Evolutionary conservation across 23 red algal genomes (phyloP).

Genomic region (Gracilariopsis chorda): DNA sequence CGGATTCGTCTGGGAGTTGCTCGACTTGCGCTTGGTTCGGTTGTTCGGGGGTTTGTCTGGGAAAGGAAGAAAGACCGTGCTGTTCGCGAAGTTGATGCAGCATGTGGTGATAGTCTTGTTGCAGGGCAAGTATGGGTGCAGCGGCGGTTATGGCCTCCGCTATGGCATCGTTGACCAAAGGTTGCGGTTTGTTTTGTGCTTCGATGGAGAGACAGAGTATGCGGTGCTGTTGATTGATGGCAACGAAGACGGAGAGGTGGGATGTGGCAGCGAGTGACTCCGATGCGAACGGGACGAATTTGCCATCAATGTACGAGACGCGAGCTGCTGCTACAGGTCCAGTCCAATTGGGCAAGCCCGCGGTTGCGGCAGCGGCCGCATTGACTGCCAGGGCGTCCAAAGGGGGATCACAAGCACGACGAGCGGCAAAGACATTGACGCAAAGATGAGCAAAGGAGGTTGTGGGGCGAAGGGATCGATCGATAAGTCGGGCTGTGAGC

Average conservation of each 20-base stretch:
- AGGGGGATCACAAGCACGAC: background rate
- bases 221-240: background rate
- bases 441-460: conserved; percentile 51
- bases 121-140: background rate
- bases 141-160: conserved; percentile 12
- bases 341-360: conserved; percentile 6
- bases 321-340: conserved; percentile 47
- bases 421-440: conserved; percentile 51
- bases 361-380: conserved; percentile 62
- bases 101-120: conserved; percentile 16
- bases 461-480: conserved; percentile 78
- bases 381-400: conserved; percentile 76
- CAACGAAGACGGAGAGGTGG: conserved; percentile 27
- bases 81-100: background rate
- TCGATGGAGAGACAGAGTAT: conserved; percentile 26
- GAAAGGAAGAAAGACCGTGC: conserved; percentile 32
- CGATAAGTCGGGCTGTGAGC: conserved; percentile 75
- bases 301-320: conserved; percentile 37
- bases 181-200: background rate
- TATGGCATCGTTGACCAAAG: conserved; percentile 10
- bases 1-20: background rate
- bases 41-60: conserved; percentile 13
- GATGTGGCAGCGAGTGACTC: background rate
- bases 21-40: background rate
- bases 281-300: background rate